Percentiles rank a stretch among this genome's conserved stretches.
Evolutionary conservation across 2,329 filamentous ascomycete genomes (phyloP).

Genomic region (Exserohilum rostratum): DNA sequence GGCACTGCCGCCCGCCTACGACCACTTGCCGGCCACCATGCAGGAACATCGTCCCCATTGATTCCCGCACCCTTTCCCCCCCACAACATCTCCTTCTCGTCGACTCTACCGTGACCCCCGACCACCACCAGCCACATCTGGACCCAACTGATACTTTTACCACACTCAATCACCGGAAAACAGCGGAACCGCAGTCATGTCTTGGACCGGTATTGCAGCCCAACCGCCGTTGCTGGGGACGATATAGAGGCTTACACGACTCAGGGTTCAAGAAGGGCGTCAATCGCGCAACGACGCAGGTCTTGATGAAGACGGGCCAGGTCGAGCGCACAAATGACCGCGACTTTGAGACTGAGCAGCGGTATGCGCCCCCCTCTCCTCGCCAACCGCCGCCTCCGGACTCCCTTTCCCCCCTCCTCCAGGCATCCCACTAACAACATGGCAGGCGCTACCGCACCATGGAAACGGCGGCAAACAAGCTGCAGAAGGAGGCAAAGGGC

Average conservation of each 20-base stretch:
- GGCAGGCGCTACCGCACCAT: slow-evolving; percentile 91
- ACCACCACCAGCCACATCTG: not conserved
- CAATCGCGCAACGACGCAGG: slow-evolving; percentile 97
- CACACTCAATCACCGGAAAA: not conserved
- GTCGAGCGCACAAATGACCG: slow-evolving; percentile 98
- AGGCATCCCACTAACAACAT: slow-evolving; percentile 5
- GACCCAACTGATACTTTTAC: not conserved
- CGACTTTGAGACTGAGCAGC: slow-evolving; percentile 97
- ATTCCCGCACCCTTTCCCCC: slow-evolving; percentile 7
- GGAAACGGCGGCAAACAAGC: slow-evolving; percentile 87
- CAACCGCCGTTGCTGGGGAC: slow-evolving; percentile 10
- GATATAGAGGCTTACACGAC: slow-evolving; percentile 27
- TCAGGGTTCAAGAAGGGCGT: slow-evolving; percentile 93
- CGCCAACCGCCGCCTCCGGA: not conserved
- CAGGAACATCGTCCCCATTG: slow-evolving; percentile 11
- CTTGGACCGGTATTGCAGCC: slow-evolving; percentile 63
- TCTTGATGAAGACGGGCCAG: slow-evolving; percentile 99
- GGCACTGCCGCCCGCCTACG: slow-evolving; percentile 29
- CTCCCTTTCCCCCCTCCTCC: not conserved
- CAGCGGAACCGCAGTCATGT: slow-evolving; percentile 38
- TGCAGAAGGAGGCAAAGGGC: slow-evolving; percentile 98
- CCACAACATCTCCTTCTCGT: slow-evolving; percentile 2
- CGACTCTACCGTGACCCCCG: not conserved
- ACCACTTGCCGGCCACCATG: slow-evolving; percentile 12
- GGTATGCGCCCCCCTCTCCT: slow-evolving; percentile 57